Evolutionary conservation across 768 basidiomycete species (phyloP), one percentile per base, ranked within the genome.

Genomic region (Dentipellis fragilis): DNA sequence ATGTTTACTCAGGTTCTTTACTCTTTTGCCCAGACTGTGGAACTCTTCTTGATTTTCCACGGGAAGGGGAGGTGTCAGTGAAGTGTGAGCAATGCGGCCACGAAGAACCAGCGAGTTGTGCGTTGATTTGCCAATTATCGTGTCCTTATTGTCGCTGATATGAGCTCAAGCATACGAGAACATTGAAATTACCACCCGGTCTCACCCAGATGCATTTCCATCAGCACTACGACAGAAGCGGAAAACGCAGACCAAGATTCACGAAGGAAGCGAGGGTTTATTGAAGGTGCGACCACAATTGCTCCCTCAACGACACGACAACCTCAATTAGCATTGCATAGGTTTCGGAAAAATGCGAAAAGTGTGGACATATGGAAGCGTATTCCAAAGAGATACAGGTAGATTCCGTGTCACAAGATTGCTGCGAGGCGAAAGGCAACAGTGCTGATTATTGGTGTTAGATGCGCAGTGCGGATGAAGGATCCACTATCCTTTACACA

Each of bases 1-100:
- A 19, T 12, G 14, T 11, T 53, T 11, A 63, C 29, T 29, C 29
- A 87, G 96, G 95, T 52, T 94, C 93, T 1, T 75, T 98, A 22
- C 74, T 98, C 40, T 98, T 99, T 72, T 99, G 96, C 71, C 91
- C 92, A 1, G 76, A 83, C 57, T 99, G 96, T 62, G 93, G 93
- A 12, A 95, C 91, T 1, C 74, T 99, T 38, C 83, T 98, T 12
- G 81, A 85, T 59, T 71, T 93, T 19, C 96, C 96, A 0, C 73
- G 73, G 62, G 86, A 85, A 47, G 83, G 85, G 46, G 84, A 91
- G 62, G 74, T 77, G 49, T 72, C 72, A n/a, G 86, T 97, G 34
- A 72, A 69, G 4, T 99, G 96, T 71, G 89, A 91, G 66, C 91
- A 93, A 65, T 99, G 95, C 68, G 81, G 78, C 2, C 83, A 89